Conservation (phyloP, 2,329 filamentous ascomycete species). For the Aspergillus ochraceoroseus region DNA sequence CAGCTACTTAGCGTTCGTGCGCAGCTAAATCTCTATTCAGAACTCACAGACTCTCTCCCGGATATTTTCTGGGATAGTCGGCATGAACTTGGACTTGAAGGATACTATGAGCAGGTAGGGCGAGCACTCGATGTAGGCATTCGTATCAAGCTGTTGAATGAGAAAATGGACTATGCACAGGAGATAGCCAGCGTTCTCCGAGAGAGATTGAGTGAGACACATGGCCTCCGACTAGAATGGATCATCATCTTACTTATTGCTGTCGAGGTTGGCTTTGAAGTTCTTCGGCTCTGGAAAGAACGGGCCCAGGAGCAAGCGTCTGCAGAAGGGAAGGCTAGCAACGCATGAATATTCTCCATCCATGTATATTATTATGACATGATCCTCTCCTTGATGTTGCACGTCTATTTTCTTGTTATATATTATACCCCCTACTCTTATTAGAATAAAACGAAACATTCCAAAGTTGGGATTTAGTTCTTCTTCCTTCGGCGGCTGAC, state of each 20-base stretch:
- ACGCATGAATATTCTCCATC: not conserved
- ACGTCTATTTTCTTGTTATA: not conserved
- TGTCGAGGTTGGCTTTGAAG: conserved; percentile 84
- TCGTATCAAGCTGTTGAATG: conserved; percentile 84
- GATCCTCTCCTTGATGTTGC: conserved; percentile 1
- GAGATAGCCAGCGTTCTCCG: conserved; percentile 87
- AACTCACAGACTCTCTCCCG: conserved; percentile 88
- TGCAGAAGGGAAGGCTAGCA: conserved; percentile 12
- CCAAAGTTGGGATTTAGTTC: not conserved
- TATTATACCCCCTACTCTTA: conserved; percentile 9
- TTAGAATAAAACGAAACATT: not conserved
- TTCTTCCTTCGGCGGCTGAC: too few relatives aligned
- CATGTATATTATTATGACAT: not conserved
- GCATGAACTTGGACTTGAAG: conserved; percentile 83
- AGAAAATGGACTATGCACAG: conserved; percentile 96
- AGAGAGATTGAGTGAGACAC: conserved; percentile 84
- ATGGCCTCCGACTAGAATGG: conserved; percentile 83
- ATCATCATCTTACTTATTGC: conserved; percentile 93
- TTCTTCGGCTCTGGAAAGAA: conserved; percentile 68
- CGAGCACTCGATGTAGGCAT: conserved; percentile 85
- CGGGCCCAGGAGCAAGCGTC: conserved; percentile 39
- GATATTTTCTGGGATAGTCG: conserved; percentile 95
- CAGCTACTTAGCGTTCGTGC: conserved; percentile 84
- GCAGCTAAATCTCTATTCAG: conserved; percentile 92
- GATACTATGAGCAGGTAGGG: conserved; percentile 92